Evolutionary conservation across 73 alveolate genomes (phyloP).

Genomic region (Symbiodinium pilosum): DNA sequence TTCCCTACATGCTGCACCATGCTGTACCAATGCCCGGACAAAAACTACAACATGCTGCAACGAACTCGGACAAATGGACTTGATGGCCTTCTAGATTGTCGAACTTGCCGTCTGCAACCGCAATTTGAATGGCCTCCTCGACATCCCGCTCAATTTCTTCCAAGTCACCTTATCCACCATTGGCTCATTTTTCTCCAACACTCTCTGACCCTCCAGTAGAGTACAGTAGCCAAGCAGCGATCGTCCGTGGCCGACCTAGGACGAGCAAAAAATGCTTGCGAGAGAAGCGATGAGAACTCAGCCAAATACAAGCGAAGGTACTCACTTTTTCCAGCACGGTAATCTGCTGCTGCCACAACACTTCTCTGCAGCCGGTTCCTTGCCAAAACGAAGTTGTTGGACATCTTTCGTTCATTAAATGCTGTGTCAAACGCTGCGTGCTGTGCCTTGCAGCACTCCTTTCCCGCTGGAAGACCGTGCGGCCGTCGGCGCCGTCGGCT

Average conservation of each 20-base stretch:
- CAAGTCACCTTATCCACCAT: constrained; percentile 24
- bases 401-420: not conserved
- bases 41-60: not conserved
- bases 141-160: constrained; percentile 78
- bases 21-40: not conserved
- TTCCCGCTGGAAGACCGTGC: constrained; percentile 40
- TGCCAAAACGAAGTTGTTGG: not conserved
- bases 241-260: not conserved
- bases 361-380: constrained; percentile 84
- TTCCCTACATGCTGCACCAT: constrained; percentile 5
- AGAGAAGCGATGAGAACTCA: not conserved
- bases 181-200: not conserved
- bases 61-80: not conserved
- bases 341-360: constrained; percentile 58
- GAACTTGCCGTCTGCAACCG: constrained; percentile 63
- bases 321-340: constrained; percentile 1
- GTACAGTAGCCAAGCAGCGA: not conserved
- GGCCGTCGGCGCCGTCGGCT: constrained; percentile 58
- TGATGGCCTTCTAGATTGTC: constrained; percentile 57
- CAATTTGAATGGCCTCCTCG: constrained; percentile 47
- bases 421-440: not conserved
- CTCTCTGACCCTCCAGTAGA: too few species aligned
- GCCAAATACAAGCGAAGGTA: not conserved
- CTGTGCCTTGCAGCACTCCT: constrained; percentile 60
- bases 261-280: not conserved